phyloP scores from a whole-genome alignment of 2,329 filamentous ascomycete species.

The Aureobasidium sp. region DNA sequence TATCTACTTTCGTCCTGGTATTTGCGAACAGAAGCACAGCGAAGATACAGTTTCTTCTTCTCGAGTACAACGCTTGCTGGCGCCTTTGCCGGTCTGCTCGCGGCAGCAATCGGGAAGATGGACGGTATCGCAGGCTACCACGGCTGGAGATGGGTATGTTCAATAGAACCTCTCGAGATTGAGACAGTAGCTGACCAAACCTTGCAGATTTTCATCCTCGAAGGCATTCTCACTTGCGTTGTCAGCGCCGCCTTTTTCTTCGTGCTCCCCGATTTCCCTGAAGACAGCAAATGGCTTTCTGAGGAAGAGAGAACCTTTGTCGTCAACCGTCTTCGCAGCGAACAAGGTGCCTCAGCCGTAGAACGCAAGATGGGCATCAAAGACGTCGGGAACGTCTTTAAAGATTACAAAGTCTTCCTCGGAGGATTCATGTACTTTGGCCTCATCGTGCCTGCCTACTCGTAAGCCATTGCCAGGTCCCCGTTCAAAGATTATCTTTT shows the following conservation, averaged over 20 bases:
- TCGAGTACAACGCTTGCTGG: slow-evolving; percentile 70
- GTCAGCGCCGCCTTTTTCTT: slow-evolving; percentile 37
- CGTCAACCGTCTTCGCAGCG: slow-evolving; percentile 38
- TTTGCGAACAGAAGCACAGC: slow-evolving; percentile 76
- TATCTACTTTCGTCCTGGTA: slow-evolving; percentile 65
- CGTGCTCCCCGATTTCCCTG: slow-evolving; percentile 54
- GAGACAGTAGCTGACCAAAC: neutral
- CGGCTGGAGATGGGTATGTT: slow-evolving; percentile 61
- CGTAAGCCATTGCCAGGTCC: neutral
- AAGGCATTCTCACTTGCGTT: slow-evolving; percentile 30
- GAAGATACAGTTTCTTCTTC: slow-evolving; percentile 92
- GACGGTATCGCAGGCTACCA: slow-evolving; percentile 58
- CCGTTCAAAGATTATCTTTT: neutral
- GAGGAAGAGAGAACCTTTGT: slow-evolving; percentile 41
- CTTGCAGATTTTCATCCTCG: slow-evolving; percentile 61
- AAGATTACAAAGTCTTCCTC: slow-evolving; percentile 42
- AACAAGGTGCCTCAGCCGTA: slow-evolving; percentile 41
- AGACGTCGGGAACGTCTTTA: slow-evolving; percentile 42
- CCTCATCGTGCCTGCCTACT: slow-evolving; percentile 36
- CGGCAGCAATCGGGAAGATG: slow-evolving; percentile 86
- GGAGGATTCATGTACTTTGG: slow-evolving; percentile 49
- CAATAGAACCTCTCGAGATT: too few species aligned
- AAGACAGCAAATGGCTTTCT: slow-evolving; percentile 39
- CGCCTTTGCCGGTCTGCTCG: slow-evolving; percentile 79
- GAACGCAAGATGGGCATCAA: slow-evolving; percentile 37